Evolutionary conservation across 2,329 filamentous ascomycete genomes (phyloP), one percentile per base, ranked within the genome.

Genomic region (Dichotomopilus funicola): DNA sequence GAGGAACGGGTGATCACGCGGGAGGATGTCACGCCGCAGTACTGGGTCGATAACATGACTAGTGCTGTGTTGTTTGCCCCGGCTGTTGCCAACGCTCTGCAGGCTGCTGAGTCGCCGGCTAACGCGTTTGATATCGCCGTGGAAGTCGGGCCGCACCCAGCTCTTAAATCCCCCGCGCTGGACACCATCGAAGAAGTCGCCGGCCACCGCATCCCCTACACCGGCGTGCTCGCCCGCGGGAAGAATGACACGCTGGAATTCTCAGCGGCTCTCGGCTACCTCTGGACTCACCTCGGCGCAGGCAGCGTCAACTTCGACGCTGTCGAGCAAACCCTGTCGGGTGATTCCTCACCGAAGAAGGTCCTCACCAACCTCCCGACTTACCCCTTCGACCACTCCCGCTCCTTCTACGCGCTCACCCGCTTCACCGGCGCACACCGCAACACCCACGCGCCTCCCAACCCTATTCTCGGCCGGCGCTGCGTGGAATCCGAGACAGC

Each of bases 141-240:
- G 2, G 70, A 73, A 44, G 48, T 73, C 4, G 70, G 71, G 0
- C 70, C 71, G 2, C 70, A 72, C 45, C 67, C 74, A 0, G 72
- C 74, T 0, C 67, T 78, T 0, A 70, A 72, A 51, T 71, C 71
- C 0, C 76, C 76, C 2, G 11, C 8, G n/a, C n/a, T 36, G 8
- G 35, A 53, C 3, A 53, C 35, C 13, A 5, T 52, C 4, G 12
- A 35, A 12, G 35, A 38, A 12, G 42, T 13, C 3, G 6, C 34
- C 5, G 42, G 35, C 4, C 6, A 34, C 4, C 9, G 10, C 4
- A 37, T 61, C 7, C 45, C 56, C n/a, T 61, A 59, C 43, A 13
- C 37, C 3, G 56, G 57, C 12, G 3, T 55, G 6, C 40, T 56
- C 5, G n/a, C 13, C n/a, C 51, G 56, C 5, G 49, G 51, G 5